phyloP scores from a whole-genome alignment of 2,329 filamentous ascomycete species.

The Tolypocladium inflatum region DNA sequence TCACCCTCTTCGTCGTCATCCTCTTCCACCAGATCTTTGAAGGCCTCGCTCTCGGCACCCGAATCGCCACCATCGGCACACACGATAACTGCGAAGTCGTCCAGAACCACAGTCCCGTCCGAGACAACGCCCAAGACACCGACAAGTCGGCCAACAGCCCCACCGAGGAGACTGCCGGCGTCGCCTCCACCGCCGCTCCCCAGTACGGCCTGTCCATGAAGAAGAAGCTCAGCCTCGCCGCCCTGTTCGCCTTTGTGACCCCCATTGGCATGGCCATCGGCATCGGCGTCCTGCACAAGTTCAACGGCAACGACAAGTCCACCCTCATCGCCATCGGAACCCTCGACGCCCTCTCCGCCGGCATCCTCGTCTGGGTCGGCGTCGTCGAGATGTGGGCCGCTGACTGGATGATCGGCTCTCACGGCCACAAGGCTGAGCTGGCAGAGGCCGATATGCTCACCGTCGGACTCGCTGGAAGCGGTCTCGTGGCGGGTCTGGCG shows the following conservation, averaged over 20 bases:
- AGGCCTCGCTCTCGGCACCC: conserved; percentile 62
- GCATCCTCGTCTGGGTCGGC: conserved; percentile 71
- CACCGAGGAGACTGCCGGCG: conserved; percentile 10
- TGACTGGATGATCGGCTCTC: conserved; percentile 54
- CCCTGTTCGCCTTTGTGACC: conserved; percentile 59
- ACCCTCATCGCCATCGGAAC: conserved; percentile 66
- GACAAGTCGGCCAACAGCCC: conserved; percentile 15
- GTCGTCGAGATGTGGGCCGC: conserved; percentile 71
- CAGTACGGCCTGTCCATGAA: conserved; percentile 22
- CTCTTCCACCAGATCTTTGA: conserved; percentile 75
- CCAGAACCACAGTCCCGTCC: conserved; percentile 6
- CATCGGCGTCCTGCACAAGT: conserved; percentile 57
- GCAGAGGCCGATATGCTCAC: conserved; percentile 37
- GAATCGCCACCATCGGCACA: conserved; percentile 52
- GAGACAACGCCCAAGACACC: conserved; percentile 7
- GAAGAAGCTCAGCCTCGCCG: conserved; percentile 52
- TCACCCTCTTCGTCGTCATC: conserved; percentile 56
- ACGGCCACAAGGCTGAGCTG: conserved; percentile 36
- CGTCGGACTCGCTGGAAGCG: conserved; percentile 39
- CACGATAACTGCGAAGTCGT: conserved; percentile 8
- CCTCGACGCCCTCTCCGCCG: conserved; percentile 63
- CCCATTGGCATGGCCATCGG: conserved; percentile 76
- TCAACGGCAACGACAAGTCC: conserved; percentile 62
- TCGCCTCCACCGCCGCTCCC: conserved; percentile 6
- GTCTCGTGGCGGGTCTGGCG: conserved; percentile 51